Percentiles rank a stretch among this genome's conserved stretches.
phyloP scores from a whole-genome alignment of 805 yeast genomes.

The Saitoella complicata region DNA sequence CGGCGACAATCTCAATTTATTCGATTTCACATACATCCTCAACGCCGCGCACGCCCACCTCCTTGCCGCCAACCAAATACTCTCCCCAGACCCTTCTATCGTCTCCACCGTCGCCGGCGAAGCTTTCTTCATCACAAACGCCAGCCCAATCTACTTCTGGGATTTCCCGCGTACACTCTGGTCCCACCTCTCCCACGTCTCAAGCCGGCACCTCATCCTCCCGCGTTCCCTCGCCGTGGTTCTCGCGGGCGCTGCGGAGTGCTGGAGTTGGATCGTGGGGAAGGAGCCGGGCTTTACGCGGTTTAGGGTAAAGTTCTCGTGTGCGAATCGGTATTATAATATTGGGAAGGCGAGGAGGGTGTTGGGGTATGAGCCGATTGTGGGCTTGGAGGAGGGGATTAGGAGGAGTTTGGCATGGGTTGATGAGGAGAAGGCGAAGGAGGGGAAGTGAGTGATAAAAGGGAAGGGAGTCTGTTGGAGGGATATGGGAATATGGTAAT shows the following conservation, averaged over 20 bases:
- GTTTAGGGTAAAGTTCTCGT: conserved; percentile 79
- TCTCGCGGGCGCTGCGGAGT: conserved; percentile 69
- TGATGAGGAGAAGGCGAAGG: conserved; percentile 37
- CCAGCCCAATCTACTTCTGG: conserved; percentile 92
- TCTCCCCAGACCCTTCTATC: conserved; percentile 26
- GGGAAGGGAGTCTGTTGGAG: too few species aligned
- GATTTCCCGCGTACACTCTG: conserved; percentile 90
- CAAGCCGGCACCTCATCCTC: conserved; percentile 49
- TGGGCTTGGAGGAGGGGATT: conserved; percentile 66
- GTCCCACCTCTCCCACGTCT: conserved; percentile 88
- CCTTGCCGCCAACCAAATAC: conserved; percentile 65
- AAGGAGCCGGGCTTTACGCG: conserved; percentile 93
- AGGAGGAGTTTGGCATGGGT: conserved; percentile 70
- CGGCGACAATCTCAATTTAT: conserved; percentile 84
- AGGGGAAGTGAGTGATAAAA: neutral
- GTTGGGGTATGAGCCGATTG: conserved; percentile 68
- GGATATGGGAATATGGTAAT: too few species aligned
- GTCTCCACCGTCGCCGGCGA: conserved; percentile 54
- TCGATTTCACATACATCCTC: conserved; percentile 97
- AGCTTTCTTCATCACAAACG: conserved; percentile 80
- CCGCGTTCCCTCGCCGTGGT: conserved; percentile 60
- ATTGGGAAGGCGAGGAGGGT: conserved; percentile 68
- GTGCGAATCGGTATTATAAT: conserved; percentile 88
- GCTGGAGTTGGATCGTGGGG: conserved; percentile 49
- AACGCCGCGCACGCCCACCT: conserved; percentile 96